Evolutionary conservation across 495 filamentous ascomycete genomes (phyloP).

Genomic region (Pyrenula massariospora): DNA sequence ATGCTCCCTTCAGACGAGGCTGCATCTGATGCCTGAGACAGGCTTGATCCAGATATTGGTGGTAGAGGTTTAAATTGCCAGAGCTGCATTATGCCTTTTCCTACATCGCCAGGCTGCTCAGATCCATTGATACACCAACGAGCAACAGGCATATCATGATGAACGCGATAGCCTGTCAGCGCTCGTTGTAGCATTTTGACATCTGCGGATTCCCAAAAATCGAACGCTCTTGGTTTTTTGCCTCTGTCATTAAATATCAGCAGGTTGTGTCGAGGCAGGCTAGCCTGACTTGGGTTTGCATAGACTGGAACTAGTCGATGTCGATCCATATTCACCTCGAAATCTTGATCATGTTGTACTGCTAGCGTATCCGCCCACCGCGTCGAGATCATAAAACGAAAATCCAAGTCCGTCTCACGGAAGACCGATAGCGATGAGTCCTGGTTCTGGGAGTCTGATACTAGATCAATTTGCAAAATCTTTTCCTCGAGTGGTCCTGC

Average conservation of each 20-base stretch:
- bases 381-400: conserved; percentile 9
- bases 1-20: no score
- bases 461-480: conserved; percentile 8
- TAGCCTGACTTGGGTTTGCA: conserved; percentile 3
- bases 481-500: conserved; percentile 10
- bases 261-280: conserved; percentile 4
- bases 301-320: conserved; percentile 9
- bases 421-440: conserved; percentile 4
- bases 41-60: not conserved
- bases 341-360: conserved; percentile 4
- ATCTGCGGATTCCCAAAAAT: conserved; percentile 2
- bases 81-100: conserved; percentile 8
- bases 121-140: conserved; percentile 11
- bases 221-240: conserved; percentile 5
- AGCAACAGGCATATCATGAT: conserved; percentile 5
- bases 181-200: conserved; percentile 9
- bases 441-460: not conserved
- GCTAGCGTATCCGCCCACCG: conserved; percentile 2
- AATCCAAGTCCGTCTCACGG: conserved; percentile 5
- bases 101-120: not conserved
- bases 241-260: conserved; percentile 7
- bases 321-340: conserved; percentile 4
- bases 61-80: conserved; percentile 10
- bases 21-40: not conserved
- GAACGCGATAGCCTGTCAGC: conserved; percentile 10